These are phyloP conservation scores for Cutaneotrichosporon curvatum DNA, from an alignment of 1,284 basidiomycete genomes.

Conservation along the genomic window DNA sequence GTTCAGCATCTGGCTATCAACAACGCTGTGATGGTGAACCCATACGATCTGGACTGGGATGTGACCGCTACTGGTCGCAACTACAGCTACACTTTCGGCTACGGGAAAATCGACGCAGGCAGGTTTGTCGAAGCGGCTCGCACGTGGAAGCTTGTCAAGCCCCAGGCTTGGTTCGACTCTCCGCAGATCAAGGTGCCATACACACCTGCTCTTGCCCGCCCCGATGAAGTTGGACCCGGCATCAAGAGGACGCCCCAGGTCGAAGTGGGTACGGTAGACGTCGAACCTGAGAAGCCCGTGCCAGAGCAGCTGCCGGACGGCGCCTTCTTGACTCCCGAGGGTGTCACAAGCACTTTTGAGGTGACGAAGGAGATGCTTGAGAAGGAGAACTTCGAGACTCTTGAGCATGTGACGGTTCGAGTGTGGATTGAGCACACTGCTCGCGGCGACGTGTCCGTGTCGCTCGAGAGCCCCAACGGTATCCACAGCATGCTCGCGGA, in stretches of 20 bases:
- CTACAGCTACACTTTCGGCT: constrained; percentile 96
- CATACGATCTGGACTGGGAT: constrained; percentile 93
- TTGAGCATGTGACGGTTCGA: constrained; percentile 89
- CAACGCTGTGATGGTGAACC: constrained; percentile 72
- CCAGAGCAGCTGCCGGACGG: constrained; percentile 10
- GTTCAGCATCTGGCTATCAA: constrained; percentile 83
- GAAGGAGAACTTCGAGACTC: constrained; percentile 69
- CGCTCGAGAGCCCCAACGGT: constrained; percentile 76
- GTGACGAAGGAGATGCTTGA: constrained; percentile 66
- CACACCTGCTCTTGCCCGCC: constrained; percentile 14
- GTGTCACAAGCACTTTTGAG: constrained; percentile 60
- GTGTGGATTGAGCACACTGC: constrained; percentile 86
- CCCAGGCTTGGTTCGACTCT: constrained; percentile 82
- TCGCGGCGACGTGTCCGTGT: constrained; percentile 89
- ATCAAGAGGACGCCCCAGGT: background rate
- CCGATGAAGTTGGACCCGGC: background rate
- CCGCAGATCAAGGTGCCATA: constrained; percentile 58
- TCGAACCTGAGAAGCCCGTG: background rate
- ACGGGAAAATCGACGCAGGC: constrained; percentile 80
- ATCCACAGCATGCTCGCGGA: constrained; percentile 78
- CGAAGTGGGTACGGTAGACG: background rate
- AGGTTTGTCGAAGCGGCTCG: constrained; percentile 74
- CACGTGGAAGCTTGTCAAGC: constrained; percentile 81
- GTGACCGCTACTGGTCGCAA: constrained; percentile 65
- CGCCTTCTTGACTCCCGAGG: constrained; percentile 56